A percentile compares a stretch with the other conserved stretches of the same genome.
Conservation (phyloP, 2,329 filamentous ascomycete species). For the Graphium sp. region DNA sequence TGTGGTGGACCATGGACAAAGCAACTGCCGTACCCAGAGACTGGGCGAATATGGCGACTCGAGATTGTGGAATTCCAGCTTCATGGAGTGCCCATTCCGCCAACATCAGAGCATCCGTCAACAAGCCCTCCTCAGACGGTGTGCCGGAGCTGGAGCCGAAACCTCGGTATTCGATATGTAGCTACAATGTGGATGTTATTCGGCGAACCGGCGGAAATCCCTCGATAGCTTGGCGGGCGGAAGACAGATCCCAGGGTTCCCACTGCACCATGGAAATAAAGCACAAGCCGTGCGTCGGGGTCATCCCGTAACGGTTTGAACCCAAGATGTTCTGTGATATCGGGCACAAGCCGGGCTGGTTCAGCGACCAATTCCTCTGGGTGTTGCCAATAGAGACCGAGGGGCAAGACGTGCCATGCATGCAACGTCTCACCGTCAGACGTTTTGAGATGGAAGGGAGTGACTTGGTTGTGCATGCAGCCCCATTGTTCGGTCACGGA, state of each 20-base stretch:
- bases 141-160: conserved; percentile 34
- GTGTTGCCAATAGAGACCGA: conserved; percentile 45
- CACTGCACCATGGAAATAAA: conserved; percentile 37
- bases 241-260: conserved; percentile 39
- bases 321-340: conserved; percentile 16
- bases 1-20: conserved; percentile 20
- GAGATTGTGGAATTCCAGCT: conserved; percentile 30
- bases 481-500: conserved; percentile 50
- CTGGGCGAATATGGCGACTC: conserved; percentile 42
- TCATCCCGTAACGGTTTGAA: conserved; percentile 27
- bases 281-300: conserved; percentile 22
- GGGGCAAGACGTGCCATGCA: conserved; percentile 56
- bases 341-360: conserved; percentile 15
- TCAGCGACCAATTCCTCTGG: conserved; percentile 33
- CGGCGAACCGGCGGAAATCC: conserved; percentile 29
- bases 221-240: conserved; percentile 36
- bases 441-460: conserved; percentile 49
- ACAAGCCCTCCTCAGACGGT: conserved; percentile 36
- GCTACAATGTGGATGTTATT: conserved; percentile 37
- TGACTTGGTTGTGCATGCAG: conserved; percentile 53
- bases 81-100: conserved; percentile 34
- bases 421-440: conserved; percentile 49
- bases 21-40: conserved; percentile 39
- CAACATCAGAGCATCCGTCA: conserved; percentile 33
- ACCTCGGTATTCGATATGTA: conserved; percentile 46